Conservation (phyloP, 306 rosid species). For the Fragaria iinumae region DNA sequence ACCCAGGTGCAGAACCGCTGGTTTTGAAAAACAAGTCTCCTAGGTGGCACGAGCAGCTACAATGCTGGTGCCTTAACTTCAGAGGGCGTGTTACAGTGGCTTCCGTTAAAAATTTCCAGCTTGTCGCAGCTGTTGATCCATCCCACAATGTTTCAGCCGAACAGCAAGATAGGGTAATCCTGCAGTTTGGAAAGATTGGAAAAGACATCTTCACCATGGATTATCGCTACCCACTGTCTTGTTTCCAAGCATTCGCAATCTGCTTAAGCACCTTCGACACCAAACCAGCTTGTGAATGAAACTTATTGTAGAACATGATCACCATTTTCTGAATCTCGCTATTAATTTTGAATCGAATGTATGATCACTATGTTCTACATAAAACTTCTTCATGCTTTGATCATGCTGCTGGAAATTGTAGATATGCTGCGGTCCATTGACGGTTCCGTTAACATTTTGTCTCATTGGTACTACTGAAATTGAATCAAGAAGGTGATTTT, state of each 20-base stretch:
- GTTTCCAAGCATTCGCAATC: slow-evolving; percentile 83
- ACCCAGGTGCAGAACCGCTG: slow-evolving; percentile 46
- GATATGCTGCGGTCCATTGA: slow-evolving; percentile 8
- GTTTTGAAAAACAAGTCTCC: slow-evolving; percentile 78
- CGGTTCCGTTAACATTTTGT: not conserved
- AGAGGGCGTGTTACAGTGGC: slow-evolving; percentile 89
- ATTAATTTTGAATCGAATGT: slow-evolving; percentile 8
- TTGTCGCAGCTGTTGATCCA: slow-evolving; percentile 66
- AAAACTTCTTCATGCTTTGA: slow-evolving; percentile 9
- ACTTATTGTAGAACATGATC: slow-evolving; percentile 23
- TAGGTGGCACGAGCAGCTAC: slow-evolving; percentile 91
- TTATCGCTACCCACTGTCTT: slow-evolving; percentile 83
- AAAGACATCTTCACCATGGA: slow-evolving; percentile 90
- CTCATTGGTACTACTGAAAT: not conserved
- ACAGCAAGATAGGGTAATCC: slow-evolving; percentile 72
- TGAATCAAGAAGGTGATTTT: not conserved
- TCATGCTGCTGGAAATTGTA: slow-evolving; percentile 1
- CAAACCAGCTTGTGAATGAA: slow-evolving; percentile 80
- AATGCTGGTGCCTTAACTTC: slow-evolving; percentile 91
- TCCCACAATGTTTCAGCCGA: slow-evolving; percentile 56
- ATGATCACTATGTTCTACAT: not conserved
- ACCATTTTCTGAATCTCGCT: slow-evolving; percentile 18
- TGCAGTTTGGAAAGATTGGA: slow-evolving; percentile 89
- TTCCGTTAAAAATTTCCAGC: slow-evolving; percentile 89
- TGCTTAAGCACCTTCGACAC: slow-evolving; percentile 94